Conservation (phyloP, 768 basidiomycete genomes). For the Podaxis sp. region DNA sequence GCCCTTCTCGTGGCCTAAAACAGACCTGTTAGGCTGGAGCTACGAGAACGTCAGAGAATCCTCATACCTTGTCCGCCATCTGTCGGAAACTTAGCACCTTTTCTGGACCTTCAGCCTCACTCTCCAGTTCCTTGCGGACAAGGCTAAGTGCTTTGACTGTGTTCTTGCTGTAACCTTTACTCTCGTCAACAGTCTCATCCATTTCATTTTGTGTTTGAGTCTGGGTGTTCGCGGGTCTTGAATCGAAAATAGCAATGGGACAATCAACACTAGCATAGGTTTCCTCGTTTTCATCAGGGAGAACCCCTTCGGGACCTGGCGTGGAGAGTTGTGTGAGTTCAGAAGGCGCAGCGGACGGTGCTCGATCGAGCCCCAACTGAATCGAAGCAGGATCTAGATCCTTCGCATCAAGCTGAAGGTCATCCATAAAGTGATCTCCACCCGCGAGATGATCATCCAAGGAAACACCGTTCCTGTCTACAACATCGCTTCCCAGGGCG, state of each 20-base stretch:
- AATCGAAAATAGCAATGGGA: slow-evolving; percentile 82
- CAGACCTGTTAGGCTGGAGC: slow-evolving; percentile 2
- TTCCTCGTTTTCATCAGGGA: slow-evolving; percentile 60
- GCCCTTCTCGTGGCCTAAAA: slow-evolving; percentile 84
- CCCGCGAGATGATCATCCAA: slow-evolving; percentile 54
- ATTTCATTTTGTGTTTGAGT: slow-evolving; percentile 37
- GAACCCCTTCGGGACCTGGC: slow-evolving; percentile 53
- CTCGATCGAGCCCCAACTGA: slow-evolving; percentile 31
- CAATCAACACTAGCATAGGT: slow-evolving; percentile 70
- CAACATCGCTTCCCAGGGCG: slow-evolving; percentile 42
- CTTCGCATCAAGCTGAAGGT: slow-evolving; percentile 71
- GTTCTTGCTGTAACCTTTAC: slow-evolving; percentile 83
- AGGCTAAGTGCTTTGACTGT: slow-evolving; percentile 82
- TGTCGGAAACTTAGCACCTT: slow-evolving; percentile 76
- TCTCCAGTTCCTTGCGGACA: slow-evolving; percentile 69
- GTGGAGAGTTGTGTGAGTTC: slow-evolving; percentile 67
- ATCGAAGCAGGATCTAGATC: slow-evolving; percentile 40
- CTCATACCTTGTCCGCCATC: slow-evolving; percentile 72
- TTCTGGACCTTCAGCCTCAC: slow-evolving; percentile 43
- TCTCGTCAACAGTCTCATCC: slow-evolving; percentile 27
- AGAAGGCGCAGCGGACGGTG: slow-evolving; percentile 53
- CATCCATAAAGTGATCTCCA: slow-evolving; percentile 60
- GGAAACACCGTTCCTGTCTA: slow-evolving; percentile 13
- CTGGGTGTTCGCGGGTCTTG: slow-evolving; percentile 47
- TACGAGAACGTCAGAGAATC: background rate